Conservation (phyloP, 768 basidiomycete genomes). For the Russula sp. region DNA sequence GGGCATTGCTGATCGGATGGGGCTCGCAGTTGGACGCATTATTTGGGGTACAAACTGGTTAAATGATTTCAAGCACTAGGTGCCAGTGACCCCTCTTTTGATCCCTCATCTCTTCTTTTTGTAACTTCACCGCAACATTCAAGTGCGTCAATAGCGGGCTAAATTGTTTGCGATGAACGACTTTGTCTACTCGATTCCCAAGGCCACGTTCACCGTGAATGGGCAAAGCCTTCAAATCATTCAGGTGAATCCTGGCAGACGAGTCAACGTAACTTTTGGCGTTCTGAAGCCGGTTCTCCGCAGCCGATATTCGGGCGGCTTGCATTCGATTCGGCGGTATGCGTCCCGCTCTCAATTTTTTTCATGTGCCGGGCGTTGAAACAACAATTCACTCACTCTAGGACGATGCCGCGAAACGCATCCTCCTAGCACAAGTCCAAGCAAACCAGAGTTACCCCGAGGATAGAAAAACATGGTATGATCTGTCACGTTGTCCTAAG, state of each 20-base stretch:
- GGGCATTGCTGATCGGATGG: not conserved
- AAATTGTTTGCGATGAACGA: slow-evolving; percentile 1
- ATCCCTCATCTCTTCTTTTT: not conserved
- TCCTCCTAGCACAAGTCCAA: slow-evolving; percentile 5
- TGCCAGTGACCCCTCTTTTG: not conserved
- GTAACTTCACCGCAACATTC: not conserved
- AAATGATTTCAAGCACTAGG: not conserved
- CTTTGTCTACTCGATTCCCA: slow-evolving; percentile 7
- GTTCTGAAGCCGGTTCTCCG: not conserved
- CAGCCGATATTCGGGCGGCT: slow-evolving; percentile 9
- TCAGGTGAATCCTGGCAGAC: not conserved
- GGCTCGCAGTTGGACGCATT: not conserved
- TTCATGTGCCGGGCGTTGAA: not conserved
- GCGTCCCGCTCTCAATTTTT: not conserved
- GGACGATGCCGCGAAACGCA: slow-evolving; percentile 5
- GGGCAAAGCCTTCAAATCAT: slow-evolving; percentile 8
- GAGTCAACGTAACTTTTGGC: not conserved
- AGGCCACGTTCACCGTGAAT: slow-evolving; percentile 5
- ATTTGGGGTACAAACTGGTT: not conserved
- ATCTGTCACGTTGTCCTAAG: not conserved
- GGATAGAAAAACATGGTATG: slow-evolving; percentile 10
- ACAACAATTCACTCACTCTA: not conserved
- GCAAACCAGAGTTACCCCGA: slow-evolving; percentile 3
- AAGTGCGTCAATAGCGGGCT: not conserved
- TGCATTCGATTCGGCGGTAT: slow-evolving; percentile 5